A percentile compares a stretch with the other conserved stretches of the same genome.
These are phyloP conservation scores for Neofusicoccum ribis DNA, from an alignment of 2,329 filamentous ascomycete genomes.

Conservation along the genomic window DNA sequence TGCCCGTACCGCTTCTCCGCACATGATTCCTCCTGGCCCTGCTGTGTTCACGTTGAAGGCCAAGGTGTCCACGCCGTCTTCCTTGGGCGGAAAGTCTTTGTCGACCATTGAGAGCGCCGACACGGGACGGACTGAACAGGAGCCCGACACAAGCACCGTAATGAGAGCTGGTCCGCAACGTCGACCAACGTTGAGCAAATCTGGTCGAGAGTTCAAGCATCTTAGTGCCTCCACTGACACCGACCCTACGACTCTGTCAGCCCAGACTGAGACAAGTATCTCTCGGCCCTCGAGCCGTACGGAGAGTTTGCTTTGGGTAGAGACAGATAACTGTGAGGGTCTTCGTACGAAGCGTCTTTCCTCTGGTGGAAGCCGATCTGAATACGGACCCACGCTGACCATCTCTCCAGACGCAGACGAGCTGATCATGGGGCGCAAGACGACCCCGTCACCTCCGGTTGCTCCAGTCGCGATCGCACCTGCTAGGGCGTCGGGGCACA, in stretches of 20 bases:
- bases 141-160: background rate
- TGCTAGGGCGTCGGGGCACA: background rate
- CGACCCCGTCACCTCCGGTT: background rate
- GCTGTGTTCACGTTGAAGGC: background rate
- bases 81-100: slow-evolving; percentile 1
- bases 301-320: slow-evolving; percentile 1
- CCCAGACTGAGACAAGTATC: background rate
- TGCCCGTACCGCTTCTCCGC: background rate
- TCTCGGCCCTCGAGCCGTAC: slow-evolving; percentile 1
- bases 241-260: background rate
- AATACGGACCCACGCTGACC: slow-evolving; percentile 8
- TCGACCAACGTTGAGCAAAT: slow-evolving; percentile 2
- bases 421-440: slow-evolving; percentile 12
- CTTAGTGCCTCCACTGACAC: slow-evolving; percentile 7
- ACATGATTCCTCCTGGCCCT: background rate
- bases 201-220: background rate
- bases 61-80: background rate
- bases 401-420: slow-evolving; percentile 12
- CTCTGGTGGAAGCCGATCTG: background rate
- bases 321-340: background rate
- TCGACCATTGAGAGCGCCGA: slow-evolving; percentile 16
- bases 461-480: background rate
- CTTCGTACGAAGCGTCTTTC: slow-evolving; percentile 11
- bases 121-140: background rate
- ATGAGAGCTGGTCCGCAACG: slow-evolving; percentile 14